Evolutionary conservation across 306 rosid species (phyloP).

Genomic region (Sicyos edulis): DNA sequence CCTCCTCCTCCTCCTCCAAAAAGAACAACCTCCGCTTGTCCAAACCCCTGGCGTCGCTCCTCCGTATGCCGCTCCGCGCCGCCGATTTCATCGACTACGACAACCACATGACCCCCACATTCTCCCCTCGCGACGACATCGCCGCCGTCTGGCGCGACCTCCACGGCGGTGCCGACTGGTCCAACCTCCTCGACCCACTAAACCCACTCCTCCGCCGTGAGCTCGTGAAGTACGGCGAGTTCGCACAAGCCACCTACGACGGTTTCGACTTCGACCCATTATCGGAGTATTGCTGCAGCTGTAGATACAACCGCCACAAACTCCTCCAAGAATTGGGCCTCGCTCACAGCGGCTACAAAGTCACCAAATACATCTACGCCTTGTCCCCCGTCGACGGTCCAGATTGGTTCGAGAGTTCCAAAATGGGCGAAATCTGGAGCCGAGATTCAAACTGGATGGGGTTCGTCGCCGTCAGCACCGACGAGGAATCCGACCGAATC

Average conservation of each 20-base stretch:
- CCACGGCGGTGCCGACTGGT: slow-evolving; percentile 45
- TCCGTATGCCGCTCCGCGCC: slow-evolving; percentile 21
- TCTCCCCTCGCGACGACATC: slow-evolving; percentile 50
- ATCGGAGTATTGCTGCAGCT: slow-evolving; percentile 58
- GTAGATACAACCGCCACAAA: slow-evolving; percentile 38
- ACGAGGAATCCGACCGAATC: slow-evolving; percentile 44
- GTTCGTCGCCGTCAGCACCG: slow-evolving; percentile 44
- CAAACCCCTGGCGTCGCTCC: slow-evolving; percentile 20
- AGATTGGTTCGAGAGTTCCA: slow-evolving; percentile 52
- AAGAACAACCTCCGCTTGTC: slow-evolving; percentile 10
- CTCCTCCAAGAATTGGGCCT: slow-evolving; percentile 41
- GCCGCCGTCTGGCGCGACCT: slow-evolving; percentile 49
- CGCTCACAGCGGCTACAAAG: slow-evolving; percentile 32
- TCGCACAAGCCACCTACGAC: slow-evolving; percentile 67
- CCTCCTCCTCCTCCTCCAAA: neutral
- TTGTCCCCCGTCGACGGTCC: slow-evolving; percentile 55
- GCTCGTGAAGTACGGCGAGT: slow-evolving; percentile 62
- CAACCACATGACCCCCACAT: slow-evolving; percentile 34
- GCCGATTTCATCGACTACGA: slow-evolving; percentile 19
- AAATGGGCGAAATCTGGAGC: slow-evolving; percentile 51
- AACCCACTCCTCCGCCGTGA: slow-evolving; percentile 52
- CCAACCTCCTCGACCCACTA: slow-evolving; percentile 44
- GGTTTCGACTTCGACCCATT: slow-evolving; percentile 55
- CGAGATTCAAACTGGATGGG: slow-evolving; percentile 71
- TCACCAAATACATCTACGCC: slow-evolving; percentile 53